Evolutionary conservation across 306 rosid species (phyloP).

Genomic region (Mimosa bimucronata): DNA sequence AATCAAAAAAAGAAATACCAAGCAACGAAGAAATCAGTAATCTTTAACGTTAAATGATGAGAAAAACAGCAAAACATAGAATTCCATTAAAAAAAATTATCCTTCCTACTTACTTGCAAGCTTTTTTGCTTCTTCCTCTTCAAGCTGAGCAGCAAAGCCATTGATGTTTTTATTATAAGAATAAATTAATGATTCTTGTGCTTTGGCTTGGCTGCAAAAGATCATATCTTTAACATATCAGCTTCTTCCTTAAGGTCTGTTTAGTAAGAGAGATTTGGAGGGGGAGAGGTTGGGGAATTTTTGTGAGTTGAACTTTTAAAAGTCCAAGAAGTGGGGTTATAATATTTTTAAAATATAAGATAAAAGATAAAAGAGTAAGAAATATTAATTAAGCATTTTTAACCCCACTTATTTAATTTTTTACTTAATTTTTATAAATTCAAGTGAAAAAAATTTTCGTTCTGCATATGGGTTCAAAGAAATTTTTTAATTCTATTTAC

Average conservation of each 20-base stretch:
- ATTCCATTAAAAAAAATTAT: background rate
- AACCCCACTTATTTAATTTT: too few relatives aligned
- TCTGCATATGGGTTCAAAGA: background rate
- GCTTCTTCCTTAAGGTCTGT: background rate
- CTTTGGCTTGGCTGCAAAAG: slow-evolving; percentile 33
- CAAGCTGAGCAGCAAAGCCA: slow-evolving; percentile 87
- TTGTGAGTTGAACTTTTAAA: too few relatives aligned
- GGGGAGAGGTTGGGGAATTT: too few relatives aligned
- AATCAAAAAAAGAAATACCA: background rate
- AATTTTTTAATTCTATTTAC: slow-evolving; percentile 11
- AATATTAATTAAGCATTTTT: too few relatives aligned
- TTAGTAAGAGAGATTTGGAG: too few relatives aligned
- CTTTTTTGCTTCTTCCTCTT: slow-evolving; percentile 54
- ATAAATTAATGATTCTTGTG: slow-evolving; percentile 48
- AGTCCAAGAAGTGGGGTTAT: too few relatives aligned
- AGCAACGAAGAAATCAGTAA: background rate
- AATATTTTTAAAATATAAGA: too few relatives aligned
- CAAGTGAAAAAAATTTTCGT: too few relatives aligned
- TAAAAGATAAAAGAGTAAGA: too few relatives aligned
- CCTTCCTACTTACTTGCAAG: slow-evolving; percentile 55
- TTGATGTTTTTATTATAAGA: slow-evolving; percentile 66
- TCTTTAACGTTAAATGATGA: background rate
- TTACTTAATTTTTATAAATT: too few relatives aligned
- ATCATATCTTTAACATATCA: background rate
- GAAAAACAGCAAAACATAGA: background rate